Conservation (phyloP, 2,329 filamentous ascomycete genomes). For the Aquanectria penicillioides region DNA sequence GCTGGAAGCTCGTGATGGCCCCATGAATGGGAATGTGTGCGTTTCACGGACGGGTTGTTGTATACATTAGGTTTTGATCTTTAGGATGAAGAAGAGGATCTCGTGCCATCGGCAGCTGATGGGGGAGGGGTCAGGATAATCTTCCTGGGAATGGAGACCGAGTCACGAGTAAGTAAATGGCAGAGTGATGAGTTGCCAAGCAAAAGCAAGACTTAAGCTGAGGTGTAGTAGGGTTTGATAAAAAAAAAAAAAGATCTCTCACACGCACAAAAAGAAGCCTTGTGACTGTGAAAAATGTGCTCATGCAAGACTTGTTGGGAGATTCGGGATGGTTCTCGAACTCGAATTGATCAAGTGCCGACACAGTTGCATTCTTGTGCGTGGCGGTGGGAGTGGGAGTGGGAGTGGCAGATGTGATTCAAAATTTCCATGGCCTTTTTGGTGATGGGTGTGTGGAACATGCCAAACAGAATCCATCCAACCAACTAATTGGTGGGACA, state of each 20-base stretch:
- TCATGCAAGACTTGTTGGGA: constrained; percentile 3
- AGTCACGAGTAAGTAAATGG: not conserved
- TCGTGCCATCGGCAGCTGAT: too few relatives aligned
- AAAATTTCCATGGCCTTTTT: not conserved
- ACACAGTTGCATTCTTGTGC: constrained; percentile 1
- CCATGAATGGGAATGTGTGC: constrained; percentile 6
- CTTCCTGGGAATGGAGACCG: not conserved
- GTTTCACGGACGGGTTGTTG: too few relatives aligned
- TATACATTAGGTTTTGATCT: not conserved
- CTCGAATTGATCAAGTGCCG: not conserved
- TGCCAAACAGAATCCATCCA: too few relatives aligned
- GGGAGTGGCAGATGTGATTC: too few relatives aligned
- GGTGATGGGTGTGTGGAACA: not conserved
- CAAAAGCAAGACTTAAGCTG: too few relatives aligned
- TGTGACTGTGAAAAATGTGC: not conserved
- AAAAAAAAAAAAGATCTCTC: too few relatives aligned
- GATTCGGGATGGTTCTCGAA: not conserved
- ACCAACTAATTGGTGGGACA: too few relatives aligned
- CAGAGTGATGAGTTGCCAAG: constrained; percentile 7
- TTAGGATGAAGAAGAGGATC: not conserved
- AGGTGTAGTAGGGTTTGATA: too few relatives aligned
- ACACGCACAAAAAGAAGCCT: too few relatives aligned
- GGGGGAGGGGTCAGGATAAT: not conserved
- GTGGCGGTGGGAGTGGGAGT: too few relatives aligned
- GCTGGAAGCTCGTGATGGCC: constrained; percentile 11